Conservation (phyloP, 805 yeast species). For the Yarrowia hollandica region DNA sequence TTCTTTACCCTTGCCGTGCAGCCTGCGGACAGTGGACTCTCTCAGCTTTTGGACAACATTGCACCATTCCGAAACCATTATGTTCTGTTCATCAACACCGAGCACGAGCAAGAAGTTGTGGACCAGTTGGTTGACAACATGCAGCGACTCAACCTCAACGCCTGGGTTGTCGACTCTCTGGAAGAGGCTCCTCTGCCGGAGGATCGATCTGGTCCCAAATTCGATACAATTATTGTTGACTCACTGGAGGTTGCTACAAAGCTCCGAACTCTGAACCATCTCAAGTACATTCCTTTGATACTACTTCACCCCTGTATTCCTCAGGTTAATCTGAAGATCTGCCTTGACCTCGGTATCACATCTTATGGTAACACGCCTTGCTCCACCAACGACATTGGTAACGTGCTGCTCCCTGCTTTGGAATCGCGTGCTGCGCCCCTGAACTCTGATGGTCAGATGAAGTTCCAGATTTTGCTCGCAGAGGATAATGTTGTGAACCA, state of each 20-base stretch:
- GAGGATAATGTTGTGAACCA: constrained; percentile 88
- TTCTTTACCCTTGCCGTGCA: constrained; percentile 79
- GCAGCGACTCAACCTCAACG: constrained; percentile 57
- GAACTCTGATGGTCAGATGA: constrained; percentile 73
- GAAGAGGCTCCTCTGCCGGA: constrained; percentile 54
- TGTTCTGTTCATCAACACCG: constrained; percentile 67
- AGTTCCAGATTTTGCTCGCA: constrained; percentile 73
- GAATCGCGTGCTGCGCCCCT: constrained; percentile 80
- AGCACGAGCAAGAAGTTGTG: constrained; percentile 54
- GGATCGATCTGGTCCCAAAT: constrained; percentile 47
- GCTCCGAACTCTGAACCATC: constrained; percentile 68
- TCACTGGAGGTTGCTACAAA: constrained; percentile 71
- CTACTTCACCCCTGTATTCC: constrained; percentile 74
- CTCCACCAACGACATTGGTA: constrained; percentile 75
- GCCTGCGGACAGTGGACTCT: constrained; percentile 62
- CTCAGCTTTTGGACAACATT: constrained; percentile 65
- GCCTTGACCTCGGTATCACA: constrained; percentile 82
- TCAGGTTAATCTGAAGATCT: constrained; percentile 73
- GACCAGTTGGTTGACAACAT: constrained; percentile 55
- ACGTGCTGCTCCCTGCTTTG: constrained; percentile 79
- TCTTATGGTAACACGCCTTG: constrained; percentile 90
- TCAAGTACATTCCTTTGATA: constrained; percentile 83
- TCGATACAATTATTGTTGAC: constrained; percentile 81
- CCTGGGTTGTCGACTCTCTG: constrained; percentile 57
- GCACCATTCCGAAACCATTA: constrained; percentile 71